Evolutionary conservation across 306 rosid genomes (phyloP).

Genomic region (Prosopis cineraria): DNA sequence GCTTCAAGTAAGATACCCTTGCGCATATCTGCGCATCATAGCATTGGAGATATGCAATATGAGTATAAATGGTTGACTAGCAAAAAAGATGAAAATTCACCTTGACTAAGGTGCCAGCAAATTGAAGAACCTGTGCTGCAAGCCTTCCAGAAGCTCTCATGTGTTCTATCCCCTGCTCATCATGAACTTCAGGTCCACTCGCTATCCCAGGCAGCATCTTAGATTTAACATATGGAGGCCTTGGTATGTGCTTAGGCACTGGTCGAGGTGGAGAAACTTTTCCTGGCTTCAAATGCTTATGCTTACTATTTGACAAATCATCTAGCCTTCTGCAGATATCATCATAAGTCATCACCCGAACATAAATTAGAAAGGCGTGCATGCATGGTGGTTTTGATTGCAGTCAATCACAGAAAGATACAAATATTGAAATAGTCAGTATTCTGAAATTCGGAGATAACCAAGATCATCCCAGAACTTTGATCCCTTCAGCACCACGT

Average conservation of each 20-base stretch:
- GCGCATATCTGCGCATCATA: not conserved
- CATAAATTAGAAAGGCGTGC: not conserved
- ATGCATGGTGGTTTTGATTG: not conserved
- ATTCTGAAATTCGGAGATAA: constrained; percentile 1
- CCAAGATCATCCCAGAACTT: not conserved
- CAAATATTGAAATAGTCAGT: not conserved
- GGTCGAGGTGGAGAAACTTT: constrained; percentile 72
- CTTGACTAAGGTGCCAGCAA: constrained; percentile 92
- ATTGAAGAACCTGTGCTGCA: constrained; percentile 94
- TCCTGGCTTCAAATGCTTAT: constrained; percentile 75
- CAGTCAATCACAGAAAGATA: not conserved
- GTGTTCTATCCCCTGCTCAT: constrained; percentile 74
- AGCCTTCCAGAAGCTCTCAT: constrained; percentile 97
- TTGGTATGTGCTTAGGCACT: constrained; percentile 68
- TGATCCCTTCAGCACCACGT: not conserved
- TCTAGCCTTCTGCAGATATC: constrained; percentile 58
- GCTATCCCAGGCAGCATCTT: constrained; percentile 65
- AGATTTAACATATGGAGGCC: constrained; percentile 82
- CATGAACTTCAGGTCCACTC: constrained; percentile 83
- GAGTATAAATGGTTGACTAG: constrained; percentile 4
- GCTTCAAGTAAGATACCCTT: not conserved
- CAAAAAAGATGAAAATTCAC: constrained; percentile 45
- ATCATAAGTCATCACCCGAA: constrained; percentile 27
- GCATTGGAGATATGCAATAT: not conserved
- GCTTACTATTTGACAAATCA: constrained; percentile 51